Evolutionary conservation across 2,329 filamentous ascomycete species (phyloP).

Genomic region (Akanthomyces muscarius): DNA sequence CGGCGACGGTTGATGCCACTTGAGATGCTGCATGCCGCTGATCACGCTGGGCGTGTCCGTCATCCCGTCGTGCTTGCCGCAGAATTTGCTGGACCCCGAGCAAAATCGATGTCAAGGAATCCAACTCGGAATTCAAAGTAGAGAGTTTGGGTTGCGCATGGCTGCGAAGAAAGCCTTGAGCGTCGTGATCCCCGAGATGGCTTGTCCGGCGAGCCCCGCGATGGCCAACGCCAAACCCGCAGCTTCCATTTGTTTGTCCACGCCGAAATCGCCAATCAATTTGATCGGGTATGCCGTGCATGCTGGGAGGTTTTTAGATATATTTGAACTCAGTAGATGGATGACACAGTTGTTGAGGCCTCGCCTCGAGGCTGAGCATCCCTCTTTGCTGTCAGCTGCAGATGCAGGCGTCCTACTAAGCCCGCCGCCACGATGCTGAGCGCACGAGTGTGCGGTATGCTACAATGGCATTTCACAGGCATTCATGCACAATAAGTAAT

Average conservation of each 20-base stretch:
- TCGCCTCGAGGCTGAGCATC: too few relatives aligned
- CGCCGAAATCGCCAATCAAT: too few relatives aligned
- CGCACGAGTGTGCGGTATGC: too few relatives aligned
- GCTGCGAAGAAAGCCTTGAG: not conserved
- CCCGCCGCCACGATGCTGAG: too few relatives aligned
- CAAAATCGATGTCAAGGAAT: not conserved
- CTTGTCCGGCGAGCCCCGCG: not conserved
- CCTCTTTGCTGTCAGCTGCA: too few relatives aligned
- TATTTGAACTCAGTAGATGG: not conserved
- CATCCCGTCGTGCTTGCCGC: not conserved
- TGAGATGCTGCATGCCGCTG: not conserved
- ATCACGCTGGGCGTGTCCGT: not conserved
- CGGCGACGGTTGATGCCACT: not conserved
- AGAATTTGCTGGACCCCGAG: not conserved
- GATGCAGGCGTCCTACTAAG: too few relatives aligned
- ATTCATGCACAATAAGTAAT: too few relatives aligned
- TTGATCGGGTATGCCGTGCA: too few relatives aligned
- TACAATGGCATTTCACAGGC: too few relatives aligned
- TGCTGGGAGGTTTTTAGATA: too few relatives aligned
- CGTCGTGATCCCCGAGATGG: not conserved
- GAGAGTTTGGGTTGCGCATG: not conserved
- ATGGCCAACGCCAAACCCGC: not conserved
- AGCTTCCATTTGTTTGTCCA: not conserved
- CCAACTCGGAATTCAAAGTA: not conserved
- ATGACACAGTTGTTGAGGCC: not conserved